Percentiles rank a stretch among this genome's conserved stretches.
Evolutionary conservation across 75 land plant genomes (phyloP).

Genomic region (Sequoiadendron giganteum): DNA sequence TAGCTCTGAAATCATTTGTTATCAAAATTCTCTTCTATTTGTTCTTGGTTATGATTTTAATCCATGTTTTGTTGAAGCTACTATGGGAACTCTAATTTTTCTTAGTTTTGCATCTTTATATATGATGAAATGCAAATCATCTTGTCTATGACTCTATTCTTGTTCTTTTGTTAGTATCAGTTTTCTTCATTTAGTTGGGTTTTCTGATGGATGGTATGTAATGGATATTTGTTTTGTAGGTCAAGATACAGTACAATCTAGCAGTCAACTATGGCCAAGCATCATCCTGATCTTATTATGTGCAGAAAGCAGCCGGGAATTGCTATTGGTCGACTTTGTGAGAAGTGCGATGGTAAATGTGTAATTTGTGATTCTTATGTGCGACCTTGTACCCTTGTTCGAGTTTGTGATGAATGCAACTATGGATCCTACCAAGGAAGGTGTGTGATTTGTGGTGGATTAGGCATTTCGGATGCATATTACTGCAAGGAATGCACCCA

Average conservation of each 20-base stretch:
- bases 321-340: slow-evolving; percentile 69
- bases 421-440: slow-evolving; percentile 72
- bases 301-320: slow-evolving; percentile 85
- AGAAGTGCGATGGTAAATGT: slow-evolving; percentile 76
- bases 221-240: slow-evolving; percentile 2
- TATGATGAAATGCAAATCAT: not conserved
- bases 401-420: slow-evolving; percentile 77
- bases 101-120: too few species aligned
- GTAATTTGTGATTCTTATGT: slow-evolving; percentile 75
- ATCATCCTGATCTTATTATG: slow-evolving; percentile 80
- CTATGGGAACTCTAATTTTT: not conserved
- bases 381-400: slow-evolving; percentile 68
- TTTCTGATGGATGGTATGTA: not conserved
- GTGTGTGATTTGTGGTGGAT: slow-evolving; percentile 72
- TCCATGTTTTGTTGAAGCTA: not conserved
- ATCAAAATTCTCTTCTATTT: not conserved
- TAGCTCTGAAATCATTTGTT: not conserved
- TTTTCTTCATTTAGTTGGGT: not conserved
- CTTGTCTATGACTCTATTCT: not conserved
- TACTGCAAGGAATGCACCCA: slow-evolving; percentile 83
- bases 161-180: not conserved
- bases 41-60: too few species aligned
- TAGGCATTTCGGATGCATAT: slow-evolving; percentile 72
- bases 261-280: slow-evolving; percentile 55
- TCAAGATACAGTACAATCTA: slow-evolving; percentile 12